A percentile compares a stretch with the other conserved stretches of the same genome.
phyloP scores from a whole-genome alignment of 2,329 filamentous ascomycete genomes.

The Paraphaeosphaeria minitans region DNA sequence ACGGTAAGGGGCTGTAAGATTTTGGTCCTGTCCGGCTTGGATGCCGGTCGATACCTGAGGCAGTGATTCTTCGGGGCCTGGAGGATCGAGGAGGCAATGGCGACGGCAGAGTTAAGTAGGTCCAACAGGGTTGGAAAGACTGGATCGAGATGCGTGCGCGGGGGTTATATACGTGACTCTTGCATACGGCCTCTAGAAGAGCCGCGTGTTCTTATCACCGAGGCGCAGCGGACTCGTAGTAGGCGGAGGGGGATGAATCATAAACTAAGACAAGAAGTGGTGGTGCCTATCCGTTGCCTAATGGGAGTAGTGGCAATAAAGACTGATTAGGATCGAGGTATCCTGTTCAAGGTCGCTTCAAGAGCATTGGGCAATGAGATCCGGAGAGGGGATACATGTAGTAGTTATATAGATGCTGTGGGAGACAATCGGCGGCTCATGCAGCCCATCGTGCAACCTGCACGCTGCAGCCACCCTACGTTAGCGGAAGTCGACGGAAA shows the following conservation, averaged over 20 bases:
- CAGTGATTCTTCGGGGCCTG: constrained; percentile 25
- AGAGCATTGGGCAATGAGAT: constrained; percentile 25
- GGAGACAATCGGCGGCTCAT: constrained; percentile 22
- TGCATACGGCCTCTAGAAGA: constrained; percentile 32
- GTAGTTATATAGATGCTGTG: constrained; percentile 38
- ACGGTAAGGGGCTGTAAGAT: constrained; percentile 23
- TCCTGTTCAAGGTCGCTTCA: constrained; percentile 23
- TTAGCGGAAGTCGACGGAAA: constrained; percentile 44
- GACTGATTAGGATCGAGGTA: constrained; percentile 13
- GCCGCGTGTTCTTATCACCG: constrained; percentile 36
- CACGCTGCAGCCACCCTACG: constrained; percentile 35
- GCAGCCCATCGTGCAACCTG: constrained; percentile 25
- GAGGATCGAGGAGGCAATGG: constrained; percentile 22
- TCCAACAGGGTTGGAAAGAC: constrained; percentile 21
- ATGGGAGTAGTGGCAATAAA: constrained; percentile 23
- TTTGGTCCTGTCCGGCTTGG: constrained; percentile 32
- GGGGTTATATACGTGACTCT: constrained; percentile 39
- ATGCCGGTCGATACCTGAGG: constrained; percentile 37
- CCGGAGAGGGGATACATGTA: constrained; percentile 27
- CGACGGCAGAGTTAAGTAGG: constrained; percentile 26
- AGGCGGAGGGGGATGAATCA: constrained; percentile 29
- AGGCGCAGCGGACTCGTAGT: constrained; percentile 33
- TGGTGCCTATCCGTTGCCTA: constrained; percentile 41
- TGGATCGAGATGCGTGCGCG: constrained; percentile 16
- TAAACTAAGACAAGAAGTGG: constrained; percentile 33